Evolutionary conservation across 805 yeast genomes (phyloP).

Genomic region (Lachancea waltii): DNA sequence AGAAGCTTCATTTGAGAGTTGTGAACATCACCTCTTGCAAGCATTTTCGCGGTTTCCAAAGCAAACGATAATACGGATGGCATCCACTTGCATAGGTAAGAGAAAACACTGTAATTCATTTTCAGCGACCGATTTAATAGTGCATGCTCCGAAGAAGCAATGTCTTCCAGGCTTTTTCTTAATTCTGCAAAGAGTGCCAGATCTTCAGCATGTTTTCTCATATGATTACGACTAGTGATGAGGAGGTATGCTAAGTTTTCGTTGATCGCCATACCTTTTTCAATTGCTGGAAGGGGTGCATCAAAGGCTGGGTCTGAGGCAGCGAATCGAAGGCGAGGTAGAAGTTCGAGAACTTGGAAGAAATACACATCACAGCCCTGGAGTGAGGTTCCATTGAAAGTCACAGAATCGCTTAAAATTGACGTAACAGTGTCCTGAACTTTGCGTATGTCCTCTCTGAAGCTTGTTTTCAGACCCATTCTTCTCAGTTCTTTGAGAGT

Average conservation of each 20-base stretch:
- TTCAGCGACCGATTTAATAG: slow-evolving; percentile 14
- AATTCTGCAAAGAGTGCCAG: slow-evolving; percentile 17
- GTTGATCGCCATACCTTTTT: slow-evolving; percentile 65
- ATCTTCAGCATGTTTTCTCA: slow-evolving; percentile 29
- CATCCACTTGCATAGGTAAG: slow-evolving; percentile 26
- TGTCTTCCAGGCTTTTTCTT: slow-evolving; percentile 19
- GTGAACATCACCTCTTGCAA: slow-evolving; percentile 1
- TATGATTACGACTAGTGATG: slow-evolving; percentile 45
- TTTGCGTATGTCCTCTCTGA: slow-evolving; percentile 59
- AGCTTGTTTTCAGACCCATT: slow-evolving; percentile 66
- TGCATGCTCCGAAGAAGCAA: slow-evolving; percentile 17
- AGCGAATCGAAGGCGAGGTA: slow-evolving; percentile 71
- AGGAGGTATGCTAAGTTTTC: slow-evolving; percentile 64
- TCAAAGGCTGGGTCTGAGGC: slow-evolving; percentile 60
- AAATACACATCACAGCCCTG: slow-evolving; percentile 48
- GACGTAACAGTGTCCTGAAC: slow-evolving; percentile 56
- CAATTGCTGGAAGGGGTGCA: slow-evolving; percentile 62
- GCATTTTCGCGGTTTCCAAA: slow-evolving; percentile 15
- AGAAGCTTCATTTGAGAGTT: slow-evolving; percentile 18
- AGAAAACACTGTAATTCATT: slow-evolving; percentile 10
- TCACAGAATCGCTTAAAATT: slow-evolving; percentile 49
- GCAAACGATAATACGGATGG: slow-evolving; percentile 34
- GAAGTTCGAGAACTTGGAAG: slow-evolving; percentile 65
- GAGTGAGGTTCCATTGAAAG: slow-evolving; percentile 38
- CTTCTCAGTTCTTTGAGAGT: slow-evolving; percentile 65